Evolutionary conservation across 768 basidiomycete genomes (phyloP).

Genomic region (Daedalea quercina): DNA sequence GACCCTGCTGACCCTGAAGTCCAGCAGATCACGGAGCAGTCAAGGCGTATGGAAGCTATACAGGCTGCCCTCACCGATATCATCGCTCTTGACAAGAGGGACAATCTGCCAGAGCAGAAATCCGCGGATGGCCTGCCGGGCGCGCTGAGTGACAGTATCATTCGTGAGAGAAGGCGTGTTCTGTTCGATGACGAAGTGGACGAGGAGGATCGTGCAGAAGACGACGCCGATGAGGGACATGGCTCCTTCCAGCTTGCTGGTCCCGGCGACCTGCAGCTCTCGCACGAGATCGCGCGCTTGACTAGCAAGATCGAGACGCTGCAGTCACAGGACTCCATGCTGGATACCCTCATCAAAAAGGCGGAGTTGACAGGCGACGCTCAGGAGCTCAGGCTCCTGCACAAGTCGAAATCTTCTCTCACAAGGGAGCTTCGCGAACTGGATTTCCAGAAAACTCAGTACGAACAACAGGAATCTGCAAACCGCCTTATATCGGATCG

Average conservation of each 20-base stretch:
- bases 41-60: slow-evolving; percentile 90
- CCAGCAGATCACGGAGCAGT: slow-evolving; percentile 57
- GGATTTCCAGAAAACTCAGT: slow-evolving; percentile 86
- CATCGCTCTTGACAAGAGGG: slow-evolving; percentile 70
- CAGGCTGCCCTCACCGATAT: slow-evolving; percentile 95
- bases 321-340: slow-evolving; percentile 74
- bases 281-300: slow-evolving; percentile 79
- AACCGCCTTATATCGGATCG: slow-evolving; percentile 80
- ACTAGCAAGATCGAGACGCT: slow-evolving; percentile 69
- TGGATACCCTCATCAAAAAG: slow-evolving; percentile 86
- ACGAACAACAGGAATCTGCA: slow-evolving; percentile 90
- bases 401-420: slow-evolving; percentile 76
- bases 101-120: slow-evolving; percentile 12
- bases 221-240: slow-evolving; percentile 34
- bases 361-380: slow-evolving; percentile 91
- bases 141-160: not conserved
- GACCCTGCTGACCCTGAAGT: slow-evolving; percentile 58
- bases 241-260: slow-evolving; percentile 70
- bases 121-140: slow-evolving; percentile 2
- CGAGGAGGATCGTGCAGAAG: slow-evolving; percentile 38
- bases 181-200: slow-evolving; percentile 35
- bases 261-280: slow-evolving; percentile 85
- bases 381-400: slow-evolving; percentile 77
- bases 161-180: slow-evolving; percentile 7
- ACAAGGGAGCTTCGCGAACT: slow-evolving; percentile 77